Base-by-base conservation (phyloP, 768 basidiomycete genomes). In the Agaricus subrufescens region DNA sequence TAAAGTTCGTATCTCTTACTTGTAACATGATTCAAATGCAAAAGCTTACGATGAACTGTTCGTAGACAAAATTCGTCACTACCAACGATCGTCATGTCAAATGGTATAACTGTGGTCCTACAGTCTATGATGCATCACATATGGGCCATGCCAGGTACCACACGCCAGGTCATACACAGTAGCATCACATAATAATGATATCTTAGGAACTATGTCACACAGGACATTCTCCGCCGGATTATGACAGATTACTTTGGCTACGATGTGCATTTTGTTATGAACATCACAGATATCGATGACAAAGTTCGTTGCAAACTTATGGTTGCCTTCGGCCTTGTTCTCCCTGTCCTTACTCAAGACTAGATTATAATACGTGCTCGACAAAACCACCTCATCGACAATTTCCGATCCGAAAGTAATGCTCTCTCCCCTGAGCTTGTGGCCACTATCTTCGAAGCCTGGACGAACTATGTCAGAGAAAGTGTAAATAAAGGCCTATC, bases 61-160 rank as follows among this genome's bases (percentile, higher is more conserved):
- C 43, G 9, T 64, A 94, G 91, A 87, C 82, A 51, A 86, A 87
- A 58, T 94, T 96, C 63, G 71, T 87, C 38, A 85, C 93, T 5
- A 75, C 67, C 50, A 74, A 82, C 59, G 87, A 86, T 0, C 79
- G 82, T 1, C 82, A 82, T 61, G 85, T 96, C n/a, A 94, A 95
- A 64, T 98, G 95, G 95, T 98, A 99, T 69, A 98, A 97, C 69
- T 99, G 97, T 66, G 96, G 97, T 9, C 96, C 97, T 15, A 99
- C 97, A 0, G 97, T 99, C 8, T 99, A 99, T 69, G 97, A 99
- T 76, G 85, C 94, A 11, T 89, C 93, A 42, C 97, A 99, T 70
- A 94, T 99, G 91, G 97, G 97, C 5, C 97, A 99, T 74, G 97
- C 97, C 6, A 85, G 95, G 94, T 96, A 67, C 63, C 71, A 46